phyloP scores from a whole-genome alignment of 2,329 filamentous ascomycete genomes.

The Pyricularia pennisetigena region DNA sequence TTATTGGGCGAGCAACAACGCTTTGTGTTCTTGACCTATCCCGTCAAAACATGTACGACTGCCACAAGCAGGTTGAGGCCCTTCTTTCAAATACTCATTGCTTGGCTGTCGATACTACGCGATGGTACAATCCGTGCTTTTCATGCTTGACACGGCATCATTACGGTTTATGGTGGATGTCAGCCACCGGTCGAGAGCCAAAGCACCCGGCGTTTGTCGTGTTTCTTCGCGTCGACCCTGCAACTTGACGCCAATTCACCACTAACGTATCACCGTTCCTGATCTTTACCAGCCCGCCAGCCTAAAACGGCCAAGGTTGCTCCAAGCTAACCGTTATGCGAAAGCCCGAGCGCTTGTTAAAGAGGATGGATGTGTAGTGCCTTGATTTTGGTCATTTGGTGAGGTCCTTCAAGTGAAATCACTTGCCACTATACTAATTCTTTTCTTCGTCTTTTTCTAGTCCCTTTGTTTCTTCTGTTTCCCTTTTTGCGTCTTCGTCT shows the following conservation, averaged over 20 bases:
- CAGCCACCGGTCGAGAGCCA: not conserved
- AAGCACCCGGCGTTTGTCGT: slow-evolving; percentile 3
- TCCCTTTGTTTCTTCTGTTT: not conserved
- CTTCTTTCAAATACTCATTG: not conserved
- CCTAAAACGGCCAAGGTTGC: not conserved
- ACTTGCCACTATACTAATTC: not conserved
- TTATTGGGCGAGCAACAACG: not conserved
- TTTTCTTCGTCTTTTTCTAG: not conserved
- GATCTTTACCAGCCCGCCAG: not conserved
- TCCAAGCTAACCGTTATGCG: not conserved
- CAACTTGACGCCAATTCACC: not conserved
- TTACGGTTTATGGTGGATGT: not conserved
- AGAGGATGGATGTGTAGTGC: not conserved
- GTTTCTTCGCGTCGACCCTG: not conserved
- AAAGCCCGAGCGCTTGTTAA: slow-evolving; percentile 1
- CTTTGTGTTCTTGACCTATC: not conserved
- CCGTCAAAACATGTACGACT: not conserved
- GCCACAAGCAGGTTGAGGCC: not conserved
- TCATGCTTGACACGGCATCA: not conserved
- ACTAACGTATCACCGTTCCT: slow-evolving; percentile 1
- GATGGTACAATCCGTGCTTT: not conserved
- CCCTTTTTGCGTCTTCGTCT: not conserved
- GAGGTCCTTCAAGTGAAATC: not conserved
- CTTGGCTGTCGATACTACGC: not conserved
- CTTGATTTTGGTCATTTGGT: not conserved